Evolutionary conservation across 129 eudicot genomes (phyloP), one percentile per base, ranked within the genome.

Genomic region (Heracleum sosnowskyi): DNA sequence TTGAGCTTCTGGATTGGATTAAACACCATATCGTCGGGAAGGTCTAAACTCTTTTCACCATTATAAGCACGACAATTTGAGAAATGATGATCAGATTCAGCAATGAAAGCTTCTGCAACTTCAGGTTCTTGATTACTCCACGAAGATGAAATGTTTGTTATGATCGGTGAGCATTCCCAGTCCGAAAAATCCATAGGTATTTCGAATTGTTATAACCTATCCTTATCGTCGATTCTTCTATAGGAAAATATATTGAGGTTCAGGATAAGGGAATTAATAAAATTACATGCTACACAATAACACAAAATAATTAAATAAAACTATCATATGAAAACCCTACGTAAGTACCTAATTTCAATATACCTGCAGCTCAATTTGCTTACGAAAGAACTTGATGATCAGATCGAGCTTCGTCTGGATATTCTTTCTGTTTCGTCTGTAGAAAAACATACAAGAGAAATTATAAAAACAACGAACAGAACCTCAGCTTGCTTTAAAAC

Each of bases 181-280:
- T 79, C 74, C 51, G 85, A 80, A 66, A 78, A 78, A 39, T 87
- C 97, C 97, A 91, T 91, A 45, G 42, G 29, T 82, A 53, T 35
- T 74, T 6, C n/a, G 12, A 33, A 31, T 33, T 46, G 18, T 20
- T 63, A 31, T 18, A 46, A 22, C 11, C 29, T 33, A n/a, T n/a
- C 20, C 35, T 73, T 41, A 31, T 66, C 8, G 4, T 31, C 39
- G 4, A 4, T 66, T 66, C 72, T 29, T 16, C 70, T 74, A 29
- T 7, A 39, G 44, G 18, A 28, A 44, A 44, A 74, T 31, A 26
- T 11, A 28, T 28, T 1, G 20, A 74, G 12, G 22, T 66, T 66
- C 8, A 63, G 37, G 37, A 63, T 63, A 11, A 63, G 7, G 2
- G 4, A 28, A 63, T 63, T 26, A 5, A 63, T 12, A 10, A 33